Base-by-base conservation (phyloP, 768 basidiomycete genomes). In the Suillus brevipes region DNA sequence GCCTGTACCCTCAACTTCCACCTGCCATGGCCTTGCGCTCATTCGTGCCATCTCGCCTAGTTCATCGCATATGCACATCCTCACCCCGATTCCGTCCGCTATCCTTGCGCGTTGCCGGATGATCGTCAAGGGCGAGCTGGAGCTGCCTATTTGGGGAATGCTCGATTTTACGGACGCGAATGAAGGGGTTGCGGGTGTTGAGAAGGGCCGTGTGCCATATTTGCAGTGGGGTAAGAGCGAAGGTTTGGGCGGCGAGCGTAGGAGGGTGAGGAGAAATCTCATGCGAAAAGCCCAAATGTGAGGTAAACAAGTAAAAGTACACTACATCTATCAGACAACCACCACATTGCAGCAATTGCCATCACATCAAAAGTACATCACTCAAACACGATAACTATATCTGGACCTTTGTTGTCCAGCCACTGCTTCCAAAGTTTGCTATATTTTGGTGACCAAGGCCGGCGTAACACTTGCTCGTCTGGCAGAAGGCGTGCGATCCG, bases 131-230 rank as follows among this genome's bases (percentile, higher is more conserved):
- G 95, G 95, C 9, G 94, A 95, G 72, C 80, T 95, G 70, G 94
- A 96, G 74, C 77, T 97, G 0, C 95, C 95, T 0, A 79, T 95
- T 0, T 91, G 90, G 87, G 94, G 90, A 0, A 87, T 94, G 89
- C 79, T 97, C 59, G 94, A 96, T 74, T 90, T 87, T 74, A 76
- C 80, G 31, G 75, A 74, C 10, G 76, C 69, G 28, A 81, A 77
- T 8, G 69, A 71, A 7, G 80, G 84, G 0, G 78, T 88, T 6
- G 85, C 86, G 6, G 84, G 83, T 1, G 74, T 80, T 18, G 82
- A 83, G 16, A 86, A 80, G 71, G 85, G 82, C 8, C 86, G 78
- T 4, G 82, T 87, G 23, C 89, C 95, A n/a, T 97, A 86, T 77
- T 75, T 97, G 73, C 89, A 89, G 69, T 90, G 89, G 87, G 88